These are phyloP conservation scores for Extremus antarcticus DNA, from an alignment of 495 filamentous ascomycete species.

Conservation along the genomic window DNA sequence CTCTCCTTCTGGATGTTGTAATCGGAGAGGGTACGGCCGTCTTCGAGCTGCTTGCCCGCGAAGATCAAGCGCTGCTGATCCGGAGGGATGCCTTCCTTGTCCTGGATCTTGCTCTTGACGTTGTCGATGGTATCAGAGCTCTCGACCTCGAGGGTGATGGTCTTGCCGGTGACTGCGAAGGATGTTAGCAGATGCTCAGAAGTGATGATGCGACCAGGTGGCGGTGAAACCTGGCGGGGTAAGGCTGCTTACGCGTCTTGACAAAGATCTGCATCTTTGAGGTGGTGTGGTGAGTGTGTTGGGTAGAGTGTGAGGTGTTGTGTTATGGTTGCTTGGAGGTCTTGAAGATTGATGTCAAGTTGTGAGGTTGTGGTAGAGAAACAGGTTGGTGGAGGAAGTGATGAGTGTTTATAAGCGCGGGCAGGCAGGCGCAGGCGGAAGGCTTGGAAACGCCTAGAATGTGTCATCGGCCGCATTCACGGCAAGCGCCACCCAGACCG, in stretches of 20 bases:
- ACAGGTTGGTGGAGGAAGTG: slow-evolving; percentile 14
- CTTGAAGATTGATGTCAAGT: slow-evolving; percentile 2
- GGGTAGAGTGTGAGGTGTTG: slow-evolving; percentile 3
- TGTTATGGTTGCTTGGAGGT: too few relatives aligned
- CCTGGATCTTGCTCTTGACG: slow-evolving; percentile 97
- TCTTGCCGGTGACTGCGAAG: slow-evolving; percentile 66
- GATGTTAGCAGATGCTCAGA: background rate
- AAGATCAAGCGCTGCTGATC: too few relatives aligned
- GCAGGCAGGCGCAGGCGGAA: background rate
- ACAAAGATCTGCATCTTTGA: slow-evolving; percentile 91
- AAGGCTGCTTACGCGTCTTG: slow-evolving; percentile 68
- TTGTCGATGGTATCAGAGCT: slow-evolving; percentile 98
- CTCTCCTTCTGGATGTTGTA: slow-evolving; percentile 99
- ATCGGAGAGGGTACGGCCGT: slow-evolving; percentile 89
- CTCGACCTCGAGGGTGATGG: too few relatives aligned
- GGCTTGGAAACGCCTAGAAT: background rate
- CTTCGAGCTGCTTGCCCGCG: slow-evolving; percentile 95
- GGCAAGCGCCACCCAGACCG: too few relatives aligned
- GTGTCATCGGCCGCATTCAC: too few relatives aligned
- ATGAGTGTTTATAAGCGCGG: slow-evolving; percentile 6
- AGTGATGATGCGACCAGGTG: background rate
- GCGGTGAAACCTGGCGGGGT: slow-evolving; percentile 10
- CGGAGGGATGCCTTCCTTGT: slow-evolving; percentile 99
- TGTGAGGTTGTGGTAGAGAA: slow-evolving; percentile 10
- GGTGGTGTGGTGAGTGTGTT: slow-evolving; percentile 10